Conservation (phyloP, 441 rosid genomes). For the Pelargonium myrrhifolium region DNA sequence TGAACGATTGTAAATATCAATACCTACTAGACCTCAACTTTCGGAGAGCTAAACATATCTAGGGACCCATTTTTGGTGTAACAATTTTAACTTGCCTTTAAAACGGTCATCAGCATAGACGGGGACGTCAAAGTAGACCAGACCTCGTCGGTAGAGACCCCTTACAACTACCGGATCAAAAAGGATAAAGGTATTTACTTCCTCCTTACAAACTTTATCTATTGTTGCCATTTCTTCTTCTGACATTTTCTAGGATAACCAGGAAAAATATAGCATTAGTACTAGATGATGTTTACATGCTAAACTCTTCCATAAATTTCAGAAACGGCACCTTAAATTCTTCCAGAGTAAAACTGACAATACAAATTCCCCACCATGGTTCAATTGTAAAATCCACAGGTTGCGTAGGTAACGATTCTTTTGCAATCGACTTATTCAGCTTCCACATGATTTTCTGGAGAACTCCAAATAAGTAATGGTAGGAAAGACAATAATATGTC, state of each 20-base stretch:
- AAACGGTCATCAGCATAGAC: constrained; percentile 93
- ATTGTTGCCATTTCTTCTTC: constrained; percentile 92
- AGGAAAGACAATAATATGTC: constrained; percentile 28
- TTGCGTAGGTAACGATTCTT: constrained; percentile 80
- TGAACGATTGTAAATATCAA: constrained; percentile 31
- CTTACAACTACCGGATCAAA: constrained; percentile 75
- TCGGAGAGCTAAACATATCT: background rate
- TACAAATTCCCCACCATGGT: constrained; percentile 99
- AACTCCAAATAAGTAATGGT: constrained; percentile 36
- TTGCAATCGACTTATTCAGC: constrained; percentile 95
- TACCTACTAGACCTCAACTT: constrained; percentile 30
- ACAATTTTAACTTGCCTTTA: constrained; percentile 47
- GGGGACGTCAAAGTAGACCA: constrained; percentile 91
- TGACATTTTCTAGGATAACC: constrained; percentile 68
- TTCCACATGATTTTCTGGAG: constrained; percentile 99
- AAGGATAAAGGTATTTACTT: constrained; percentile 79
- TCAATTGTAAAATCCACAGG: constrained; percentile 85
- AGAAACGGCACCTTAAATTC: constrained; percentile 73
- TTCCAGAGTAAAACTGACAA: constrained; percentile 92
- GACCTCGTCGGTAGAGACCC: constrained; percentile 70
- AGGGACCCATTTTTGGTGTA: background rate
- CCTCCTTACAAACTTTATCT: constrained; percentile 97
- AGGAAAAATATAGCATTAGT: constrained; percentile 8
- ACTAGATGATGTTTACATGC: constrained; percentile 15
- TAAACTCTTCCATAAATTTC: constrained; percentile 11